Conservation (phyloP, 768 basidiomycete genomes). For the Boletus fagicola region DNA sequence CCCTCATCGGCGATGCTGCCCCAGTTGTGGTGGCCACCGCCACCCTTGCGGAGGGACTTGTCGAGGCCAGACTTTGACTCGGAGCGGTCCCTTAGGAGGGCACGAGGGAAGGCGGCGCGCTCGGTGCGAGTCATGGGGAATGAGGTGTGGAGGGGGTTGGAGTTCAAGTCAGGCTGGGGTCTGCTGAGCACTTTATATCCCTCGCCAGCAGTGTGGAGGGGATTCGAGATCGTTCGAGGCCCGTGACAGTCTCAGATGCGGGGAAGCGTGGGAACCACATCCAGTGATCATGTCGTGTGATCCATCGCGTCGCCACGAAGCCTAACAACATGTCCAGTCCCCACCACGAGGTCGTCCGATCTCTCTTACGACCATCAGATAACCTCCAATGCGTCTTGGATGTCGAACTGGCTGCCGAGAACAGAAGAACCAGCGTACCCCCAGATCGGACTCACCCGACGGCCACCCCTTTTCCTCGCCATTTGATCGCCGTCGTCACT, state of each 20-base stretch:
- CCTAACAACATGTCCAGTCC: slow-evolving; percentile 8
- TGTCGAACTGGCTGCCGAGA: slow-evolving; percentile 26
- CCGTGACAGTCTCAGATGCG: neutral
- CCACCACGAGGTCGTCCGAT: slow-evolving; percentile 14
- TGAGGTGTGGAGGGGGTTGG: neutral
- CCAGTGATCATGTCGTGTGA: slow-evolving; percentile 10
- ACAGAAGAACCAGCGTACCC: neutral
- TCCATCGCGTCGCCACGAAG: neutral
- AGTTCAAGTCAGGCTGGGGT: neutral
- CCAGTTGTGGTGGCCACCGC: slow-evolving; percentile 85
- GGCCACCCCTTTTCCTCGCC: neutral
- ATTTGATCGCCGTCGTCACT: slow-evolving; percentile 45
- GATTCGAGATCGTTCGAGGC: no score
- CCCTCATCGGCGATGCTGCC: no score
- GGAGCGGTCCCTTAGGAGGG: slow-evolving; percentile 73
- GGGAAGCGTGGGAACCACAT: slow-evolving; percentile 32
- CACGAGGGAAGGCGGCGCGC: slow-evolving; percentile 68
- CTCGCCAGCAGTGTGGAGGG: neutral
- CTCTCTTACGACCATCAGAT: slow-evolving; percentile 43
- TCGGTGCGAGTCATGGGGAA: slow-evolving; percentile 75
- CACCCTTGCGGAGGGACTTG: slow-evolving; percentile 71
- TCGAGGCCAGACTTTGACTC: slow-evolving; percentile 75
- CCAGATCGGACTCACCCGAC: neutral
- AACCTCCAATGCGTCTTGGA: slow-evolving; percentile 44
- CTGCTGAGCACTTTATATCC: slow-evolving; percentile 23